Evolutionary conservation across 2,329 filamentous ascomycete species (phyloP).

Genomic region (Pestalotiopsis sp.): DNA sequence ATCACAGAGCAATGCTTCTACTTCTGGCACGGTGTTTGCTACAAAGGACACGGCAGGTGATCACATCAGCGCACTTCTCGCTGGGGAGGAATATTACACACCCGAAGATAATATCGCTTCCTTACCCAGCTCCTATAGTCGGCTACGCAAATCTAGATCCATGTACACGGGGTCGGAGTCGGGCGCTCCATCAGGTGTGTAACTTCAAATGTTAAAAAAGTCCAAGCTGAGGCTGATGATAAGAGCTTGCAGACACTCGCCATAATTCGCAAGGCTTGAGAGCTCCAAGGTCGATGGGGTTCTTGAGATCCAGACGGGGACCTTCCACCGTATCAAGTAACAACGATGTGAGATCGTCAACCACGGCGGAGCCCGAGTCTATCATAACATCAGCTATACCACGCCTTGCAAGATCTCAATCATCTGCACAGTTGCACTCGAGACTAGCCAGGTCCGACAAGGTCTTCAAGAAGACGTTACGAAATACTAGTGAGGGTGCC

Average conservation of each 20-base stretch:
- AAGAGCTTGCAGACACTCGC: background rate
- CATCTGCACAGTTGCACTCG: conserved; percentile 47
- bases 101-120: conserved; percentile 51
- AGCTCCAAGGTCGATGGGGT: conserved; percentile 58
- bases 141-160: conserved; percentile 57
- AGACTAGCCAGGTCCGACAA: conserved; percentile 36
- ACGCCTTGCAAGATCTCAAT: conserved; percentile 28
- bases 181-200: background rate
- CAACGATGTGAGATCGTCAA: background rate
- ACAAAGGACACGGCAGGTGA: conserved; percentile 33
- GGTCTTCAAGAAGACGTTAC: conserved; percentile 45
- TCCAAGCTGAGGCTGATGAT: too few species aligned
- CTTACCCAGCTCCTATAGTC: conserved; percentile 49
- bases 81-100: conserved; percentile 46
- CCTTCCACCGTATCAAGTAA: conserved; percentile 21
- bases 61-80: conserved; percentile 38
- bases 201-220: background rate
- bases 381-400: background rate
- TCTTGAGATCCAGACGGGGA: conserved; percentile 40
- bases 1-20: conserved; percentile 20
- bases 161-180: conserved; percentile 45
- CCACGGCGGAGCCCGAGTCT: too few species aligned
- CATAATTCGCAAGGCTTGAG: conserved; percentile 32
- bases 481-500: conserved; percentile 50
- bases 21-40: conserved; percentile 28